These are phyloP conservation scores for Cyanidium caldarium DNA, from an alignment of 23 red algal species.

Conservation along the genomic window DNA sequence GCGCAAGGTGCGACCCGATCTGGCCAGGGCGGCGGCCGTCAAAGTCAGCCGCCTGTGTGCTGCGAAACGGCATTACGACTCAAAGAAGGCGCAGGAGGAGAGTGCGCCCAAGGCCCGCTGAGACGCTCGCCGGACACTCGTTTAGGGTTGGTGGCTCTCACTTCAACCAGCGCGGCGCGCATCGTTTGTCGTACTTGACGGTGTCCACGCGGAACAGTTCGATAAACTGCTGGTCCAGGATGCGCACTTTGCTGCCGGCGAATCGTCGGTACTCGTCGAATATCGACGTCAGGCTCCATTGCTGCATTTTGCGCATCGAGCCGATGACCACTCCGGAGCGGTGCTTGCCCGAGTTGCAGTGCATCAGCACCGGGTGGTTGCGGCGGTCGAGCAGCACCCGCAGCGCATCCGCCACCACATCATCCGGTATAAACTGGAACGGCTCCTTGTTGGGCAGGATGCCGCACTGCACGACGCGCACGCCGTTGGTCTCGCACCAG, in stretches of 20 bases:
- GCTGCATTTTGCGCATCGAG: conserved; percentile 77
- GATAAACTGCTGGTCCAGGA: conserved; percentile 96
- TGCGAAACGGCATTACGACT: no score
- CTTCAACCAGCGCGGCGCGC: conserved; percentile 59
- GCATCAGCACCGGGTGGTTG: conserved; percentile 76
- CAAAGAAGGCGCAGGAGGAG: no score
- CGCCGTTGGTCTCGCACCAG: conserved; percentile 39
- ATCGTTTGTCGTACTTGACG: conserved; percentile 42
- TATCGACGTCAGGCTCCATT: conserved; percentile 92
- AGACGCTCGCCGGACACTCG: no score
- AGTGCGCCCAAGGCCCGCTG: no score
- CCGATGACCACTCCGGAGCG: conserved; percentile 83
- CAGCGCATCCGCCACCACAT: conserved; percentile 80
- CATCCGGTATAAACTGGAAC: conserved; percentile 85
- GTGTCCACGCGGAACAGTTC: conserved; percentile 75
- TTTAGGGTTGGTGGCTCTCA: background rate
- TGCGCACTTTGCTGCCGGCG: conserved; percentile 81
- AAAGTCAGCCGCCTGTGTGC: no score
- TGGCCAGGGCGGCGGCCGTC: no score
- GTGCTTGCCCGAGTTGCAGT: conserved; percentile 96
- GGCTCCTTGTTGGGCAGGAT: conserved; percentile 97
- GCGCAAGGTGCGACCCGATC: no score
- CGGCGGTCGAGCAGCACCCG: conserved; percentile 72
- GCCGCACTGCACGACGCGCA: conserved; percentile 51
- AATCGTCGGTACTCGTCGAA: conserved; percentile 98